These are phyloP conservation scores for Botrytis byssoidea DNA, from an alignment of 2,329 filamentous ascomycete genomes.

Conservation along the genomic window DNA sequence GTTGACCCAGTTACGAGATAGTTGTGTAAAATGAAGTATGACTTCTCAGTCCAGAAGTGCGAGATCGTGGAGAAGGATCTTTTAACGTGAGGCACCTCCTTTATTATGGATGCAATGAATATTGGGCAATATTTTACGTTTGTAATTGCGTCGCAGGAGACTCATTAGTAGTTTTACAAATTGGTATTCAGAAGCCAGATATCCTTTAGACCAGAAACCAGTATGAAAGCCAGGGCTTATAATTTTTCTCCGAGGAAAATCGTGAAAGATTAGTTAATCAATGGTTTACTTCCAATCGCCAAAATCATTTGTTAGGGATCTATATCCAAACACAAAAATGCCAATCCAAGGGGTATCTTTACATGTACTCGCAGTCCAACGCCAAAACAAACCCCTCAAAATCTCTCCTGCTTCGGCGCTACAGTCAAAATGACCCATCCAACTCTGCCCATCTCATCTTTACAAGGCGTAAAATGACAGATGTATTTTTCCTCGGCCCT, in stretches of 20 bases:
- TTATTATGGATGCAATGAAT: not conserved
- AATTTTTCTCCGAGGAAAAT: not conserved
- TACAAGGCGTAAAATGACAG: constrained; percentile 46
- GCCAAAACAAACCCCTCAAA: not conserved
- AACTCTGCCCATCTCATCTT: constrained; percentile 41
- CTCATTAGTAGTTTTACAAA: not conserved
- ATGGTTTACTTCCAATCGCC: not conserved
- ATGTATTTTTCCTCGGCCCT: constrained; percentile 35
- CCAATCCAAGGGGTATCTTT: not conserved
- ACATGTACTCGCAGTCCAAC: not conserved
- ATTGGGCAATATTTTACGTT: not conserved
- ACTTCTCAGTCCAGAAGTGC: not conserved
- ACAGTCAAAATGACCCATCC: constrained; percentile 41
- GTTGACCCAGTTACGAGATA: not conserved
- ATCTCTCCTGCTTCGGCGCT: constrained; percentile 30
- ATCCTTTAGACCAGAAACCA: not conserved
- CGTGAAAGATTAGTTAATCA: not conserved
- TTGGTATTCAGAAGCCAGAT: not conserved
- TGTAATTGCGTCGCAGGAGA: not conserved
- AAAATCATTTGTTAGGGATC: not conserved
- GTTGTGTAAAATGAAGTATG: rapidly evolving
- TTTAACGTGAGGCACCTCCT: not conserved
- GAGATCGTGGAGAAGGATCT: not conserved
- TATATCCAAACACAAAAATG: not conserved
- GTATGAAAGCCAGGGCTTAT: not conserved